Evolutionary conservation across 495 filamentous ascomycete species (phyloP), one percentile per base, ranked within the genome.

Genomic region (Tuber calosporum): DNA sequence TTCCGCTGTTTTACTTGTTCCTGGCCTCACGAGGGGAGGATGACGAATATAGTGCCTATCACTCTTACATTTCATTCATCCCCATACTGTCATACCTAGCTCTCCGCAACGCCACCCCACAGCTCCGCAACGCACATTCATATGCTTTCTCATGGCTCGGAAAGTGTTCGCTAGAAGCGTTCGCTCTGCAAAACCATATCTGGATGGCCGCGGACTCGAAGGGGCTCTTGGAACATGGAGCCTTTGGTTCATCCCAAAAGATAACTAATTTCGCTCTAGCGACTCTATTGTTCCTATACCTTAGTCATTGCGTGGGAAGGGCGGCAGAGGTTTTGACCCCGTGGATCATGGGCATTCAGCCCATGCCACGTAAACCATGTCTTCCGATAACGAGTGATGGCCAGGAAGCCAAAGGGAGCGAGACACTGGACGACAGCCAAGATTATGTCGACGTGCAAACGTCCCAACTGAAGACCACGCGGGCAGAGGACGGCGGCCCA

Each of bases 121-220:
- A 75, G 26, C 72, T 86, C 19, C 82, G 86, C 40, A 84, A 83
- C 34, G 76, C 80, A 66, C 81, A 87, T 74, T 86, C 85, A 8
- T 66, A 66, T 0, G 70, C 82, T 34, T 88, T 88, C 69, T 83
- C 86, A 7, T 87, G 85, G 83, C 77, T 90, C 0, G 89, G 89
- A 15, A 82, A 83, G 11, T 83, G 83, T 48, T 87, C 87, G 8
- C 82, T 90, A 7, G 89, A 89, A 75, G 86, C 86, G 1, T 90
- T 88, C 74, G 83, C 87, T 22, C 77, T 90, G 38, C 87, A 89
- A 69, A 86, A 85, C 79, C 89, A 90, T 75, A 85, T 89, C 72
- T 90, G 87, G 88, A 83, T 90, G 40, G 88, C 87, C 9, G 87
- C 84, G 30, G 86, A 90, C 74, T 85, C 85, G 20, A 85, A 86